Percentiles rank a stretch among this genome's conserved stretches.
Evolutionary conservation across 2,329 filamentous ascomycete genomes (phyloP).

Genomic region (Annulohypoxylon truncatum): DNA sequence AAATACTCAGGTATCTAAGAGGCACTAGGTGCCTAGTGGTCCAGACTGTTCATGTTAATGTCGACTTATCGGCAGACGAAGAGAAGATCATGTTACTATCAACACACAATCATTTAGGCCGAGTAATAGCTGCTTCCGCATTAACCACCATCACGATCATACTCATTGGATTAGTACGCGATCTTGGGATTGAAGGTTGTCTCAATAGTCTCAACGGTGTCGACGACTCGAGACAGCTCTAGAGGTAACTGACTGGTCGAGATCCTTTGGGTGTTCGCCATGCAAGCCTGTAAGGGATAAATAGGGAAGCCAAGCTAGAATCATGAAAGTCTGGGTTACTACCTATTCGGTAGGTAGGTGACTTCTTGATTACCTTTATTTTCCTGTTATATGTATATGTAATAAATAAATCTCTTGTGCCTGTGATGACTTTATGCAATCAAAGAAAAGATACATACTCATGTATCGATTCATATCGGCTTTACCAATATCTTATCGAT

Average conservation of each 20-base stretch:
- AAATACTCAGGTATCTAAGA: background rate
- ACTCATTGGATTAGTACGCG: background rate
- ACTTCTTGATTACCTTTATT: too few species aligned
- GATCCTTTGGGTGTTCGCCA: too few species aligned
- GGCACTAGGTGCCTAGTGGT: background rate
- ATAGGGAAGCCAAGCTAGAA: too few species aligned
- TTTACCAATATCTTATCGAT: conserved; percentile 15
- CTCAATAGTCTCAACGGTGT: background rate
- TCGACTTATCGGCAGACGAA: conserved; percentile 1
- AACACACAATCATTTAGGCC: conserved; percentile 2
- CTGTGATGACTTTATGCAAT: too few species aligned
- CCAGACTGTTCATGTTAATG: background rate
- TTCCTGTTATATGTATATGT: too few species aligned
- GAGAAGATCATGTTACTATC: background rate
- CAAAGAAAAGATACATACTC: too few species aligned
- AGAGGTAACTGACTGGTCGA: background rate
- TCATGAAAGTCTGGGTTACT: too few species aligned
- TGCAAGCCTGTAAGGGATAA: background rate
- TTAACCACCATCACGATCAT: background rate
- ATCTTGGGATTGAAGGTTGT: background rate
- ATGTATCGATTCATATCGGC: too few species aligned
- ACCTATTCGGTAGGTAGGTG: too few species aligned
- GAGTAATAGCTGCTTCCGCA: background rate
- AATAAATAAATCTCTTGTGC: too few species aligned
- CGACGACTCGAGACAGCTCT: background rate